Evolutionary conservation across 352 stramenopile species (phyloP), one percentile per base, ranked within the genome.

Genomic region (Globisporangium okanoganense): DNA sequence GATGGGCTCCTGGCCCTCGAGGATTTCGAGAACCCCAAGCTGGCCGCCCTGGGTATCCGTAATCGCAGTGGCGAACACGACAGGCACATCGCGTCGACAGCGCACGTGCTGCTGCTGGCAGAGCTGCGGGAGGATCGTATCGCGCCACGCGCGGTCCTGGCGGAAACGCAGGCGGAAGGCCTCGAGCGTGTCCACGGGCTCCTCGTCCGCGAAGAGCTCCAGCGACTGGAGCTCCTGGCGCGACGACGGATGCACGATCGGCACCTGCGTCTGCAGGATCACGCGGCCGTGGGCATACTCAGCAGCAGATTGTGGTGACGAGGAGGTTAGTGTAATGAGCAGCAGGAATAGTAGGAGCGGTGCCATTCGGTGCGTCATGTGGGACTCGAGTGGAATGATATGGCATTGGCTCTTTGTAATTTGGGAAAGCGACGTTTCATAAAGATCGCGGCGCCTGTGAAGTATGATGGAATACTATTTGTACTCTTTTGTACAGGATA

Each of bases 181-280:
- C 53, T 87, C 79, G 52, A 88, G 70, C 8, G 65, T 65, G 62
- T 87, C 79, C 25, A 87, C 75, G 20, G 79, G 79, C 45, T 87
- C 79, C 31, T 83, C 62, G 16, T 66, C 67, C 0, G 64, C 69
- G 2, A 79, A 60, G 27, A 84, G 20, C 53, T 76, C 8, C 48
- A 84, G 72, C 38, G 48, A 44, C 56, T 55, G 66, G 47, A 64
- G 56, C 40, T 56, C 49, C 27, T 58, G 56, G 38, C 49, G 61
- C 13, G 38, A 43, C 38, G 58, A 65, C 38, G 58, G 58, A 31
- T 65, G 58, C 40, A 54, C 36, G 38, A 65, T 59, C 20, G 58
- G 27, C 14, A 65, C 41, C 35, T 64, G 48, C 8, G 58, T 49
- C 35, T 50, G 58, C 40, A 64, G 48, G 25, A 54, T 50, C 38